Conservation (phyloP, 768 basidiomycete species). For the Tulasnella sp. region DNA sequence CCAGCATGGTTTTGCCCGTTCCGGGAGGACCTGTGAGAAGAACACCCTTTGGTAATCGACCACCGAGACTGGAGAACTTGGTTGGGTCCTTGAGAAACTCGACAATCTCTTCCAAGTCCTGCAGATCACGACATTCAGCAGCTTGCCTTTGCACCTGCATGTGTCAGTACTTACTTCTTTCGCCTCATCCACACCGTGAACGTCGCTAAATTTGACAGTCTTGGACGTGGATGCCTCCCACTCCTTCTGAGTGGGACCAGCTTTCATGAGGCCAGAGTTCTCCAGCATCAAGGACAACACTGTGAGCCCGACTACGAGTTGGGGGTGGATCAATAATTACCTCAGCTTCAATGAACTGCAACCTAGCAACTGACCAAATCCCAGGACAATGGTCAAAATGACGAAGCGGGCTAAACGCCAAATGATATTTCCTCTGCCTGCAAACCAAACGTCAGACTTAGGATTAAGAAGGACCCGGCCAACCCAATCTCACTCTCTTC, state of each 20-base stretch:
- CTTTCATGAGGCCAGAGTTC: slow-evolving; percentile 87
- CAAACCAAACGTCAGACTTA: slow-evolving; percentile 10
- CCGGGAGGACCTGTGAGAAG: slow-evolving; percentile 79
- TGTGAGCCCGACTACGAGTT: slow-evolving; percentile 50
- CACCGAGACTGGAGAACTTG: slow-evolving; percentile 81
- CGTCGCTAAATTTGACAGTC: slow-evolving; percentile 83
- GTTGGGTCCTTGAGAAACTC: slow-evolving; percentile 92
- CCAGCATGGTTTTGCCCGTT: slow-evolving; percentile 98
- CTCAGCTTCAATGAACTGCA: not conserved
- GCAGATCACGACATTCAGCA: slow-evolving; percentile 17
- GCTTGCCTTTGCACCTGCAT: not conserved
- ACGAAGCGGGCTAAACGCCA: slow-evolving; percentile 55
- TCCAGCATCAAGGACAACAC: slow-evolving; percentile 83
- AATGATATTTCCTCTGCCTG: slow-evolving; percentile 61
- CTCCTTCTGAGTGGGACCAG: slow-evolving; percentile 66
- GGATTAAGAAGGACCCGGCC: slow-evolving; percentile 17
- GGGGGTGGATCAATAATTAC: not conserved
- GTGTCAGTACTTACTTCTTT: slow-evolving; percentile 56
- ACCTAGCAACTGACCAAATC: slow-evolving; percentile 46
- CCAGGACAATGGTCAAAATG: slow-evolving; percentile 41
- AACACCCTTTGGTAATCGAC: slow-evolving; percentile 89
- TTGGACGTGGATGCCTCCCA: slow-evolving; percentile 75
- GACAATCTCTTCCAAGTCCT: slow-evolving; percentile 92
- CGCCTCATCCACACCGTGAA: slow-evolving; percentile 95
- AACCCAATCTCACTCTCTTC: slow-evolving; percentile 48